A percentile compares a stretch with the other conserved stretches of the same genome.
Conservation (phyloP, 2,329 filamentous ascomycete species). For the Coniosporium tulheliwenetii region DNA sequence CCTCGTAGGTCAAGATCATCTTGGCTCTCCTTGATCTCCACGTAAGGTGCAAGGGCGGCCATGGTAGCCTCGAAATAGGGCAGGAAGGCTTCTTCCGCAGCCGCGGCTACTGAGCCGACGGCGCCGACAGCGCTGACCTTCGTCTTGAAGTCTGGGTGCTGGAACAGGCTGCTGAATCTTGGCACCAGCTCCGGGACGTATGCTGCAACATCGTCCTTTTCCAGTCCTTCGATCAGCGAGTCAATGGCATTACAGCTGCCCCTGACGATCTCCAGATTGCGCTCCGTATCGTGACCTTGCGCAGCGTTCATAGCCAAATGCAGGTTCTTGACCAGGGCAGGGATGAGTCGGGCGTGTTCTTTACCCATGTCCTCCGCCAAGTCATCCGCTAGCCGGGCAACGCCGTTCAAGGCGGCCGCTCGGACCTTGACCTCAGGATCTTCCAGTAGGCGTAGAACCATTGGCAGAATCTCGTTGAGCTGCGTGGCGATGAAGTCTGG, state of each 20-base stretch:
- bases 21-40: constrained; percentile 73
- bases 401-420: constrained; percentile 71
- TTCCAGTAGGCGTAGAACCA: constrained; percentile 67
- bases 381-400: constrained; percentile 84
- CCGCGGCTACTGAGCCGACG: constrained; percentile 77
- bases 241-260: constrained; percentile 83
- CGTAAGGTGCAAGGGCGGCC: constrained; percentile 71
- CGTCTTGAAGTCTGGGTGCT: constrained; percentile 73
- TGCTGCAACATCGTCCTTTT: constrained; percentile 61
- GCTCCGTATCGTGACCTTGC: constrained; percentile 48
- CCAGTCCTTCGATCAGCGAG: constrained; percentile 74
- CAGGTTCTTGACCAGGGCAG: constrained; percentile 74
- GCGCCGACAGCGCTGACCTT: constrained; percentile 82
- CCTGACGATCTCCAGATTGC: constrained; percentile 73
- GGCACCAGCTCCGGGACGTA: constrained; percentile 75
- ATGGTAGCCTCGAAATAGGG: constrained; percentile 90
- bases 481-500: constrained; percentile 96
- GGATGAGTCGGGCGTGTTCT: constrained; percentile 73
- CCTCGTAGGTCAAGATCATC: constrained; percentile 83
- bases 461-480: constrained; percentile 69
- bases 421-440: constrained; percentile 76
- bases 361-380: constrained; percentile 78
- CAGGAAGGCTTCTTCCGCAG: constrained; percentile 66
- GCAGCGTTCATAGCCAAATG: constrained; percentile 59
- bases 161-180: constrained; percentile 69